A percentile compares a stretch with the other conserved stretches of the same genome.
These are phyloP conservation scores for Arthrobotrys entomopaga DNA, from an alignment of 2,329 filamentous ascomycete genomes.

Conservation along the genomic window DNA sequence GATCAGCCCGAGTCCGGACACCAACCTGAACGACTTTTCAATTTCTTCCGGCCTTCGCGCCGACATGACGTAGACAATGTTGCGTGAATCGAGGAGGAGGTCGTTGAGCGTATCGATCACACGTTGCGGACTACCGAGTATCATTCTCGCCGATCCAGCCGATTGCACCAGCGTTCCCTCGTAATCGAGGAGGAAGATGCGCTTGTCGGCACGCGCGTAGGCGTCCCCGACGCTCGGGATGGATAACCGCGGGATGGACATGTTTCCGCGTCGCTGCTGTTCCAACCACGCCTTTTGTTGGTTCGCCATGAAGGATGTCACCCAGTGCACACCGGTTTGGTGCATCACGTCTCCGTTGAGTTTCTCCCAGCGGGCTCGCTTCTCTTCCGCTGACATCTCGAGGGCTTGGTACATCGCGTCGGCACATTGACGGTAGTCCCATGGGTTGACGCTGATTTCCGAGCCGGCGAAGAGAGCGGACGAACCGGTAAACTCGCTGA, in stretches of 20 bases:
- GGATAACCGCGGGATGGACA: slow-evolving; percentile 85
- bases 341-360: slow-evolving; percentile 78
- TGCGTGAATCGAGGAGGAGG: slow-evolving; percentile 79
- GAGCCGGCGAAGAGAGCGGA: slow-evolving; percentile 83
- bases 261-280: slow-evolving; percentile 84
- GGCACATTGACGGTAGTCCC: slow-evolving; percentile 90
- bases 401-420: slow-evolving; percentile 85
- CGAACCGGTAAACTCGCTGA: slow-evolving; percentile 95
- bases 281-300: slow-evolving; percentile 82
- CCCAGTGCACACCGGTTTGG: slow-evolving; percentile 88
- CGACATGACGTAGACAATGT: slow-evolving; percentile 94
- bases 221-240: slow-evolving; percentile 71
- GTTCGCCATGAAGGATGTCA: slow-evolving; percentile 76
- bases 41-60: slow-evolving; percentile 86
- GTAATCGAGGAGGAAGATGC: slow-evolving; percentile 91
- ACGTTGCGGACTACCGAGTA: slow-evolving; percentile 84
- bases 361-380: slow-evolving; percentile 76
- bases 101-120: slow-evolving; percentile 85
- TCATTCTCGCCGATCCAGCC: slow-evolving; percentile 83
- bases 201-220: slow-evolving; percentile 74
- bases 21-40: slow-evolving; percentile 82
- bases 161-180: slow-evolving; percentile 91
- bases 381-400: slow-evolving; percentile 81
- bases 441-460: slow-evolving; percentile 89
- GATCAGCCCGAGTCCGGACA: slow-evolving; percentile 86